These are phyloP conservation scores for Ilyonectria sp. DNA, from an alignment of 2,329 filamentous ascomycete genomes.

Conservation along the genomic window DNA sequence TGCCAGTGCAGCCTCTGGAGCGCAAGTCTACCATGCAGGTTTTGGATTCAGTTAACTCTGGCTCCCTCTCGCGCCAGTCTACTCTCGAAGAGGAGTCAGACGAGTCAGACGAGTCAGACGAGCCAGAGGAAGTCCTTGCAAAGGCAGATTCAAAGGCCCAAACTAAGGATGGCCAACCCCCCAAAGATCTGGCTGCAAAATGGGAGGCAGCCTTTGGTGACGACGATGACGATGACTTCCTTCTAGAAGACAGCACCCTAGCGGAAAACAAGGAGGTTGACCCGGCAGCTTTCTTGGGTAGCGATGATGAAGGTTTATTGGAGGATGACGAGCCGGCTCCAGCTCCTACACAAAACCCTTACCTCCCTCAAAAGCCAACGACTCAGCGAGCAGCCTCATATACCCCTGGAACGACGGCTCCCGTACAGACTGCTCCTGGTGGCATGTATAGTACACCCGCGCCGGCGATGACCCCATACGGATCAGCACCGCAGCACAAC, in stretches of 20 bases:
- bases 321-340: constrained; percentile 71
- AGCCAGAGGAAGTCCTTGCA: constrained; percentile 32
- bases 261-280: constrained; percentile 65
- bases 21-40: constrained; percentile 81
- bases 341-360: constrained; percentile 42
- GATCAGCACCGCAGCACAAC: constrained; percentile 54
- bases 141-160: constrained; percentile 43
- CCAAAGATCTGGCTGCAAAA: constrained; percentile 79
- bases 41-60: constrained; percentile 64
- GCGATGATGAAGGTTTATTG: constrained; percentile 89
- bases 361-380: constrained; percentile 44
- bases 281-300: constrained; percentile 78
- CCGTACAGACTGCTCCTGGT: constrained; percentile 30
- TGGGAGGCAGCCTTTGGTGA: constrained; percentile 87
- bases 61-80: constrained; percentile 48
- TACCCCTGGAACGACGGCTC: constrained; percentile 34
- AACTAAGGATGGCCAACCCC: constrained; percentile 39
- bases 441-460: constrained; percentile 45
- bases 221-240: constrained; percentile 78
- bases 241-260: constrained; percentile 69
- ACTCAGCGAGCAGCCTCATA: constrained; percentile 41
- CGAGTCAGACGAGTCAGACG: constrained; percentile 46
- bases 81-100: constrained; percentile 49
- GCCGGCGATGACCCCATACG: constrained; percentile 42
- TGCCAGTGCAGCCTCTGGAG: constrained; percentile 59